Evolutionary conservation across 805 yeast genomes (phyloP), one percentile per base, ranked within the genome.

Genomic region (Pichia sporocuriosa): DNA sequence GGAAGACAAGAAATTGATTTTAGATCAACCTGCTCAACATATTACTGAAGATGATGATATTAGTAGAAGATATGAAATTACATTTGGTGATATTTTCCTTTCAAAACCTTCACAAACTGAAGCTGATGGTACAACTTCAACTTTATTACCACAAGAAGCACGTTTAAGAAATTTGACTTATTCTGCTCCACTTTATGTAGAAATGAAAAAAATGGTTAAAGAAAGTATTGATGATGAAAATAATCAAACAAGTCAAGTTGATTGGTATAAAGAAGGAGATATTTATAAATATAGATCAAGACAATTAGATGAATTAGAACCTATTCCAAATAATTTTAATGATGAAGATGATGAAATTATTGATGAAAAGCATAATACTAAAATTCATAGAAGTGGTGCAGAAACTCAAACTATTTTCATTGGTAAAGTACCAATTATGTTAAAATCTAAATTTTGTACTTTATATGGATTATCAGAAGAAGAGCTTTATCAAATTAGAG

Each of bases 51-150:
- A 78, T 44, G 98, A 93, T 62, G 84, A 87, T 60, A 78, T 86
- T 54, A 88, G 85, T 65, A 82, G 88, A 67, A 78, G 97, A 51
- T 94, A 88, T 57, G 97, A 90, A 65, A 93, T 93, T 60, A 80
- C 89, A n/a, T 93, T 93, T 66, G 99, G 98, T 51, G 94, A 90
- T 63, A 93, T 94, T 56, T 93, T 84, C 65, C 79, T 93, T 52
- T 88, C 97, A 21, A 84, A 89, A 57, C 99, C 99, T 35, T 87
- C 96, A 37, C 95, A 93, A 77, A 94, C 97, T 17, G 99, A 93
- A 69, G 96, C 97, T 15, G 99, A 93, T 68, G 99, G 99, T 69
- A 88, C 95, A n/a, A 90, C 97, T n/a, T 90, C 88, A 57, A 94
- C 95, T 12, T 79, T 93, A 81, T 85, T 85, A 59, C 98, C 99